Evolutionary conservation across 2,329 filamentous ascomycete genomes (phyloP).

Genomic region (Diaporthe eres): DNA sequence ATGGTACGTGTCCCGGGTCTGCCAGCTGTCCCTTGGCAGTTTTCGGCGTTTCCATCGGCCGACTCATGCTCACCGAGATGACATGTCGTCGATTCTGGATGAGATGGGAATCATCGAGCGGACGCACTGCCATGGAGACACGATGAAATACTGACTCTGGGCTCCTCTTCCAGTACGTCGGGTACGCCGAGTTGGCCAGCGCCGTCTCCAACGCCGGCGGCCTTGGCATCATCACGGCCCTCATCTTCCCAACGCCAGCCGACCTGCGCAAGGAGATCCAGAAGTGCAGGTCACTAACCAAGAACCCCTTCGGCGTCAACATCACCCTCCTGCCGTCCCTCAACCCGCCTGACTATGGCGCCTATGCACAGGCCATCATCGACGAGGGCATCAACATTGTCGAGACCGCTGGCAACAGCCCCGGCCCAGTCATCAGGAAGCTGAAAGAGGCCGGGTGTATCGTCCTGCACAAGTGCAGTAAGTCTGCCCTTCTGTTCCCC

Average conservation of each 20-base stretch:
- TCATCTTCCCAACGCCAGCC: slow-evolving; percentile 93
- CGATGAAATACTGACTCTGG: background rate
- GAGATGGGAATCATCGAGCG: background rate
- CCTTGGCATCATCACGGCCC: slow-evolving; percentile 85
- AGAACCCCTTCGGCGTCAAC: slow-evolving; percentile 90
- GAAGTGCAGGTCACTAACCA: slow-evolving; percentile 84
- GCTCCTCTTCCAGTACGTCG: slow-evolving; percentile 74
- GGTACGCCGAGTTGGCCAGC: slow-evolving; percentile 82
- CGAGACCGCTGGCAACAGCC: slow-evolving; percentile 73
- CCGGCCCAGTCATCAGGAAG: slow-evolving; percentile 89
- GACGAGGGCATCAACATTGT: slow-evolving; percentile 93
- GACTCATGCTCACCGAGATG: slow-evolving; percentile 17
- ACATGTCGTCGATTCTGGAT: background rate
- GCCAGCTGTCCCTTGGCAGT: slow-evolving; percentile 35
- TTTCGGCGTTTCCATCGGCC: background rate
- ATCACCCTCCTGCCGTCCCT: slow-evolving; percentile 93
- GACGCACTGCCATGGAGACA: background rate
- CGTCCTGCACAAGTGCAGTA: slow-evolving; percentile 93
- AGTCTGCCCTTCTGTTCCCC: slow-evolving; percentile 52
- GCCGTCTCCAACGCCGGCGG: slow-evolving; percentile 87
- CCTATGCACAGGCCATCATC: slow-evolving; percentile 92
- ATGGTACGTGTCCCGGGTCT: slow-evolving; percentile 48
- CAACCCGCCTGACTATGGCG: slow-evolving; percentile 90
- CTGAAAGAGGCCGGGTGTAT: slow-evolving; percentile 85
- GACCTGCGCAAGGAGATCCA: slow-evolving; percentile 95